Percentiles rank a stretch among this genome's conserved stretches.
Evolutionary conservation across 1,284 basidiomycete species (phyloP).

Genomic region (Wallemia hederae): DNA sequence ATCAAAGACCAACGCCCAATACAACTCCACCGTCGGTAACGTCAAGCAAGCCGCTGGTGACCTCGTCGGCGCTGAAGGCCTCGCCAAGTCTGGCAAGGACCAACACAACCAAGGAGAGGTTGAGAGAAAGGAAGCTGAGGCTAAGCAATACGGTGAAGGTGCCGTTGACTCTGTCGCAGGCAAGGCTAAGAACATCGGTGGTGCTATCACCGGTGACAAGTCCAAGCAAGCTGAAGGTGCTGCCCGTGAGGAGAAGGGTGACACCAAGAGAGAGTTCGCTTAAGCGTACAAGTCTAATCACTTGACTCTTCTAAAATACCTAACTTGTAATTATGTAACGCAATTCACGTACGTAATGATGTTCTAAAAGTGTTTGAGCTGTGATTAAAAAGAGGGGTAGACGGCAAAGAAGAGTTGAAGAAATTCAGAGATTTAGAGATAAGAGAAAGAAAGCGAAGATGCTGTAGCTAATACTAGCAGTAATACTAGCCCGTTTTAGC

Average conservation of each 20-base stretch:
- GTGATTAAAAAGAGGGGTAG: no score
- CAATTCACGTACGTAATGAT: no score
- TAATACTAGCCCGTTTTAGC: no score
- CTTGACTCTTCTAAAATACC: no score
- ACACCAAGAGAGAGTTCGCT: not conserved
- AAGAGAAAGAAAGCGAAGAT: no score
- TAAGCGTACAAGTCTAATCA: not conserved
- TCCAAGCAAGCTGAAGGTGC: not conserved
- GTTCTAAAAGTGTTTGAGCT: no score
- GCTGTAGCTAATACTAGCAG: no score
- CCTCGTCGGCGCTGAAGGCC: not conserved
- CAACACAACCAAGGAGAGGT: not conserved
- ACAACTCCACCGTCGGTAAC: not conserved
- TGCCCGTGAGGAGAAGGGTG: not conserved
- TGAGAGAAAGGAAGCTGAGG: not conserved
- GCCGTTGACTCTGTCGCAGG: not conserved
- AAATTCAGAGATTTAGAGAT: no score
- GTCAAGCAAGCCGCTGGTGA: not conserved
- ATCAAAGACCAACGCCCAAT: not conserved
- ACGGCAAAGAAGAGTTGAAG: no score
- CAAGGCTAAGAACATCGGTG: not conserved
- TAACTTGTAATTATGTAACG: no score
- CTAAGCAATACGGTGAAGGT: slow-evolving; percentile 1
- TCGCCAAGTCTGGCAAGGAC: not conserved
- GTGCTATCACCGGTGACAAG: not conserved